Percentiles rank a stretch among this genome's conserved stretches.
These are phyloP conservation scores for Tylopilus sp. DNA, from an alignment of 768 basidiomycete species.

Conservation along the genomic window DNA sequence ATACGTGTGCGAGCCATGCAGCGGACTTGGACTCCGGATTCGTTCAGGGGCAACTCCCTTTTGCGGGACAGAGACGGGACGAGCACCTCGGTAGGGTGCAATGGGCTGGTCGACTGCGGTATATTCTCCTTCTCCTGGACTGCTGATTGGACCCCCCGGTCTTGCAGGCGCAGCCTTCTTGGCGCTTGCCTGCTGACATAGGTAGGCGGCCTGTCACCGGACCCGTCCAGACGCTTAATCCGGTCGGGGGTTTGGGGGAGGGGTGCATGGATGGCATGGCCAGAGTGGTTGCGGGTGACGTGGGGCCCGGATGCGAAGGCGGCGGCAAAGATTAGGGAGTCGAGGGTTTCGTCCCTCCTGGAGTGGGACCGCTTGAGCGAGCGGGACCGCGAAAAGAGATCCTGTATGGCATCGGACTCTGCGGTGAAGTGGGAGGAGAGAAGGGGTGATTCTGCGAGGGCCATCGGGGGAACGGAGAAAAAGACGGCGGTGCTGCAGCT, in stretches of 20 bases:
- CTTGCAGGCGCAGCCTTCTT: conserved; percentile 53
- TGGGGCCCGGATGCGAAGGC: conserved; percentile 72
- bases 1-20: conserved; percentile 98
- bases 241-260: conserved; percentile 43
- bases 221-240: conserved; percentile 47
- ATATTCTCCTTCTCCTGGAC: conserved; percentile 48
- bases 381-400: conserved; percentile 58
- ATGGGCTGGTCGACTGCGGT: conserved; percentile 18
- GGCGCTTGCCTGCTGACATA: conserved; percentile 79
- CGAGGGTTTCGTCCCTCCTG: conserved; percentile 69
- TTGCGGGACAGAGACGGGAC: conserved; percentile 34
- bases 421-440: conserved; percentile 26
- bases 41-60: conserved; percentile 35
- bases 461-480: conserved; percentile 12
- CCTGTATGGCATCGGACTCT: conserved; percentile 58
- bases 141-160: conserved; percentile 30
- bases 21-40: conserved; percentile 55
- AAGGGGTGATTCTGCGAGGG: conserved; percentile 29
- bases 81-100: conserved; percentile 34
- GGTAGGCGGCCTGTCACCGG: conserved; percentile 41
- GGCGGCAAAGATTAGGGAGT: conserved; percentile 76
- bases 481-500: neutral
- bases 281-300: conserved; percentile 81
- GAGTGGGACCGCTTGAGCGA: conserved; percentile 37
- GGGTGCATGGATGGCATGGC: conserved; percentile 69